These are phyloP conservation scores for Aspergillus diversus DNA, from an alignment of 495 filamentous ascomycete species.

Conservation along the genomic window DNA sequence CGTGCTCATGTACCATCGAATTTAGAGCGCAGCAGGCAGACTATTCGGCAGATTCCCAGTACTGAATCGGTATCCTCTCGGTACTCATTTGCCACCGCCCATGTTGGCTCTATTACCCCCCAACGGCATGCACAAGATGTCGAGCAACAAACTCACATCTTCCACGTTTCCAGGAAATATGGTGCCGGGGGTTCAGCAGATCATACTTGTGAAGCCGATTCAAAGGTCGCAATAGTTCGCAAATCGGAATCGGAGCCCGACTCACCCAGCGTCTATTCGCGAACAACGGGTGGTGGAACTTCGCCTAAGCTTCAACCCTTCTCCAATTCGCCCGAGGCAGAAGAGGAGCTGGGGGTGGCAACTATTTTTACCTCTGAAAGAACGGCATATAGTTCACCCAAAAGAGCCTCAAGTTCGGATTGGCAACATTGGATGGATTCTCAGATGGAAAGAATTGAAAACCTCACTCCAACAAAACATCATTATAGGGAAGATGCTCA, in stretches of 20 bases:
- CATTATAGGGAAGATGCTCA: conserved; percentile 67
- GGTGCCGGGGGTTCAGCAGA: background rate
- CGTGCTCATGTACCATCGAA: conserved; percentile 37
- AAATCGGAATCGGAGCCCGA: conserved; percentile 21
- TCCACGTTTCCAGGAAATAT: background rate
- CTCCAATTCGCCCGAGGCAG: conserved; percentile 15
- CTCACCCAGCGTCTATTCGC: conserved; percentile 60
- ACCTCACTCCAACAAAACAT: conserved; percentile 35
- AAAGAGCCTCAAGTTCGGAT: conserved; percentile 31
- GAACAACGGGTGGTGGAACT: conserved; percentile 54
- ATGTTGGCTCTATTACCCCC: conserved; percentile 29
- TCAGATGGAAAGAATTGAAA: conserved; percentile 44
- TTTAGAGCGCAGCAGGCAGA: conserved; percentile 34
- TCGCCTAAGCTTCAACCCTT: conserved; percentile 31
- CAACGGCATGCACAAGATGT: conserved; percentile 11
- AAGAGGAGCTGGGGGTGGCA: conserved; percentile 43
- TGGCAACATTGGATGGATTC: conserved; percentile 56
- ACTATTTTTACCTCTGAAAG: conserved; percentile 49
- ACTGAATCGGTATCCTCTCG: conserved; percentile 37
- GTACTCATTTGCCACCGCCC: conserved; percentile 37
- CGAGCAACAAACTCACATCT: background rate
- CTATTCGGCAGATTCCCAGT: conserved; percentile 39
- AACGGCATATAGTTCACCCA: conserved; percentile 42
- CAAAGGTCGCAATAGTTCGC: conserved; percentile 1
- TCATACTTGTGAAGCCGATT: background rate